These are phyloP conservation scores for Yamadazyma taylorii DNA, from an alignment of 1,139 yeast genomes.

Conservation along the genomic window DNA sequence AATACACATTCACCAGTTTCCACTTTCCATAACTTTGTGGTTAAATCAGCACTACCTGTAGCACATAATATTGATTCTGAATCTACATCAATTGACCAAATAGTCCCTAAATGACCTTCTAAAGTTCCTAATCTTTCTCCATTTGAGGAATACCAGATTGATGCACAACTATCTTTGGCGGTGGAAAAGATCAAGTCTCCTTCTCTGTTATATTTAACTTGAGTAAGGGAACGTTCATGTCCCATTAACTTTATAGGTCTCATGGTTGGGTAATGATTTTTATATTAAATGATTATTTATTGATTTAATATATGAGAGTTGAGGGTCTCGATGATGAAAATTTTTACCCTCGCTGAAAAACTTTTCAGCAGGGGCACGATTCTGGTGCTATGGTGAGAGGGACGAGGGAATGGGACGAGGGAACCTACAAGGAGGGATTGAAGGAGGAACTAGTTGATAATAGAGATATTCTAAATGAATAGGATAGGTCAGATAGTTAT, in stretches of 20 bases:
- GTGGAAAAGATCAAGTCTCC: slow-evolving; percentile 93
- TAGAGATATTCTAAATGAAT: too few species aligned
- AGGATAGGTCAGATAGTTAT: too few species aligned
- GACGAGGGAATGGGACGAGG: too few species aligned
- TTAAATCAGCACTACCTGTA: slow-evolving; percentile 91
- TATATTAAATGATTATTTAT: too few species aligned
- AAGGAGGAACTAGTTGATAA: too few species aligned
- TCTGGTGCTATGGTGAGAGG: background rate
- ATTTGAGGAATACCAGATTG: slow-evolving; percentile 91
- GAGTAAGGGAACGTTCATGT: slow-evolving; percentile 85
- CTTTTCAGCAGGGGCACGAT: background rate
- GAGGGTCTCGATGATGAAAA: slow-evolving; percentile 9
- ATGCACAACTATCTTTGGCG: slow-evolving; percentile 86
- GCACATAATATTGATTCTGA: slow-evolving; percentile 63
- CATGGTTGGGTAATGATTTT: too few species aligned
- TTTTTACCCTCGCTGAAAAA: slow-evolving; percentile 5
- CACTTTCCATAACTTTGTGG: slow-evolving; percentile 83
- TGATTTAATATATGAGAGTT: too few species aligned
- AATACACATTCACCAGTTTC: slow-evolving; percentile 73
- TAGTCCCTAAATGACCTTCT: slow-evolving; percentile 84
- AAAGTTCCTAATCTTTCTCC: slow-evolving; percentile 97
- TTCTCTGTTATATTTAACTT: slow-evolving; percentile 90
- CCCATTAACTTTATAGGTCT: slow-evolving; percentile 65
- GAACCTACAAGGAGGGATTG: too few species aligned
- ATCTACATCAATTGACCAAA: slow-evolving; percentile 93